Base-by-base conservation (phyloP, 1,139 yeast genomes). In the Pneumocystis canis region DNA sequence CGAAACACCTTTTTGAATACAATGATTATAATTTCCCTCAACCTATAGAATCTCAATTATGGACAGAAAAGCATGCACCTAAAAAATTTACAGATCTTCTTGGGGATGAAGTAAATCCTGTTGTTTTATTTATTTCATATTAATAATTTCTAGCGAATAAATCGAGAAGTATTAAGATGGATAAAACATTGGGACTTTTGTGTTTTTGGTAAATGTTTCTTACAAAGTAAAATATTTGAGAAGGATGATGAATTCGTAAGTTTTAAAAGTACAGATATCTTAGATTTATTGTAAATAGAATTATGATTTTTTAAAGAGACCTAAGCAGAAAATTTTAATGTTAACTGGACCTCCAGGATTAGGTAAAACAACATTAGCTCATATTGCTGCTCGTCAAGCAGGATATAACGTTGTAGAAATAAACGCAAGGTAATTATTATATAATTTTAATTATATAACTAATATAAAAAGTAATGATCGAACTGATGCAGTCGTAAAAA, bases 311-410 rank as follows among this genome's bases (percentile, higher is more conserved):
- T 76, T 80, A 59, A 83, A 84, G 5, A 78, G 97, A 61, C 97
- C 97, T 0, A 75, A 73, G n/a, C 79, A 79, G 63, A 85, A 83
- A 68, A 78, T 92, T 0, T 72, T 92, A 54, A 75, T 92, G 60
- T 80, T 92, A 2, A 89, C 86, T 71, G 98, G 98, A 0, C 95
- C 97, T 0, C 90, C 96, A 0, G 98, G 98, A 0, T 80, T 87
- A n/a, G 98, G 98, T 5, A 92, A 92, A 72, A 92, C 98, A 0
- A 83, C 95, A 0, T 84, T 89, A 2, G 89, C 94, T 0, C 96
- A 90, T 72, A 80, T 89, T 1, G 80, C 89, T 53, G 95, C 96
- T 3, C 80, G 79, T 61, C 96, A 88, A 67, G 81, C 87, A 60
- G 95, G 96, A 0, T 92, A 86, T 71, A 82, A 83, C 60, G 81